Evolutionary conservation across 306 rosid genomes (phyloP).

Genomic region (Canavalia ensiformis): DNA sequence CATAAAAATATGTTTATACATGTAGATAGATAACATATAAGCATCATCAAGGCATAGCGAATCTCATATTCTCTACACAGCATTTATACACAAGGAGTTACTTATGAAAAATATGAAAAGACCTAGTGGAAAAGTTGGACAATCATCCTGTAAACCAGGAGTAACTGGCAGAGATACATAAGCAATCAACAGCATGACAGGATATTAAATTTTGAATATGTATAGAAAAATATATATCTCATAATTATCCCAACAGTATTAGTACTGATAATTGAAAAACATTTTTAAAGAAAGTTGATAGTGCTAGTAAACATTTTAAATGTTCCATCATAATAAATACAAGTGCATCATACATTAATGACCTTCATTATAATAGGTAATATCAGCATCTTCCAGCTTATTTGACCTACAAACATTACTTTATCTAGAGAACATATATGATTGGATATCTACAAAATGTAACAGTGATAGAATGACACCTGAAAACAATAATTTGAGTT

Average conservation of each 20-base stretch:
- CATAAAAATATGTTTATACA: constrained; percentile 5
- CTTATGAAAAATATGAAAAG: constrained; percentile 8
- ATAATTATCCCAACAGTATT: constrained; percentile 3
- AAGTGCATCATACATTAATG: not conserved
- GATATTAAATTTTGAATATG: not conserved
- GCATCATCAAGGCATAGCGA: not conserved
- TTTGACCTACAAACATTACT: constrained; percentile 33
- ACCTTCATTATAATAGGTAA: not conserved
- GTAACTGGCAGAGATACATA: not conserved
- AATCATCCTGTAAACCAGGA: not conserved
- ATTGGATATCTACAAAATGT: constrained; percentile 5
- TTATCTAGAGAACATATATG: constrained; percentile 23
- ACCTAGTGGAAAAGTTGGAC: not conserved
- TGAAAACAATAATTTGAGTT: constrained; percentile 86
- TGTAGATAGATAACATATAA: not conserved
- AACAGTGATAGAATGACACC: constrained; percentile 59
- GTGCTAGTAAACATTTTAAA: not conserved
- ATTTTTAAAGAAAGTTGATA: not conserved
- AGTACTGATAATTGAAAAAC: not conserved
- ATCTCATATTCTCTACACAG: constrained; percentile 8
- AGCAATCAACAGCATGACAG: not conserved
- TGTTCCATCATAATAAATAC: not conserved
- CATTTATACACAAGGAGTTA: not conserved
- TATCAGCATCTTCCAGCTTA: constrained; percentile 23
- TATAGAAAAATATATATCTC: constrained; percentile 8